A percentile compares a stretch with the other conserved stretches of the same genome.
These are phyloP conservation scores for Chrysoporthe puriensis DNA, from an alignment of 2,329 filamentous ascomycete genomes.

Conservation along the genomic window DNA sequence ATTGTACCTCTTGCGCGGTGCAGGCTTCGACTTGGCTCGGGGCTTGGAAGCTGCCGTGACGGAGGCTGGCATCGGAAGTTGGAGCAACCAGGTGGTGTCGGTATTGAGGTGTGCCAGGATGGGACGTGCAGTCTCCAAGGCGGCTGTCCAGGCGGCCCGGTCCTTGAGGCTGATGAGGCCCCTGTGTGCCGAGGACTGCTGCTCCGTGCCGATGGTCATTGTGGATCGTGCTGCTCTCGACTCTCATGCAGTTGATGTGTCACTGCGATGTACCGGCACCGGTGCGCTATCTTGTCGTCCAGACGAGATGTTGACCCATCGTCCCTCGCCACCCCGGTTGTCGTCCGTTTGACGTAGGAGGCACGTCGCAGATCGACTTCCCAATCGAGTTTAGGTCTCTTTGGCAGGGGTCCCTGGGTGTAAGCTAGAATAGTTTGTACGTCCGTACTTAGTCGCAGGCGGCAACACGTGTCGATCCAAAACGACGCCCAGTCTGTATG, in stretches of 20 bases:
- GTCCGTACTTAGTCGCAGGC: no score
- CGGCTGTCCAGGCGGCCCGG: slow-evolving; percentile 28
- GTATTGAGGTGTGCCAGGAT: slow-evolving; percentile 68
- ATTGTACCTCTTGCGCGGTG: slow-evolving; percentile 61
- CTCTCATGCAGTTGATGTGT: background rate
- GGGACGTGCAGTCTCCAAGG: slow-evolving; percentile 35
- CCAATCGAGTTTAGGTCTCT: background rate
- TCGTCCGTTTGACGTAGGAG: background rate
- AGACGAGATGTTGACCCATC: background rate
- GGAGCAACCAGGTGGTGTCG: slow-evolving; percentile 70
- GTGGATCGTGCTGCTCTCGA: background rate
- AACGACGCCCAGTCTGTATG: no score
- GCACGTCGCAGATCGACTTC: background rate
- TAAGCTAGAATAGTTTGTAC: background rate
- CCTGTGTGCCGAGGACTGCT: background rate
- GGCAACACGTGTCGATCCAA: no score
- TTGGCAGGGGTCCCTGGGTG: background rate
- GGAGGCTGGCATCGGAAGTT: slow-evolving; percentile 58
- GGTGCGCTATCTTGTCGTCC: background rate
- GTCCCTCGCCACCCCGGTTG: background rate
- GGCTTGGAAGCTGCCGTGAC: background rate
- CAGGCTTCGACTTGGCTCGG: slow-evolving; percentile 28
- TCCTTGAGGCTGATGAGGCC: slow-evolving; percentile 23
- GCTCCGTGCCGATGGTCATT: slow-evolving; percentile 15
- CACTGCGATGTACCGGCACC: background rate